phyloP scores from a whole-genome alignment of 2,329 filamentous ascomycete genomes.

The Sporothrix schenckii region DNA sequence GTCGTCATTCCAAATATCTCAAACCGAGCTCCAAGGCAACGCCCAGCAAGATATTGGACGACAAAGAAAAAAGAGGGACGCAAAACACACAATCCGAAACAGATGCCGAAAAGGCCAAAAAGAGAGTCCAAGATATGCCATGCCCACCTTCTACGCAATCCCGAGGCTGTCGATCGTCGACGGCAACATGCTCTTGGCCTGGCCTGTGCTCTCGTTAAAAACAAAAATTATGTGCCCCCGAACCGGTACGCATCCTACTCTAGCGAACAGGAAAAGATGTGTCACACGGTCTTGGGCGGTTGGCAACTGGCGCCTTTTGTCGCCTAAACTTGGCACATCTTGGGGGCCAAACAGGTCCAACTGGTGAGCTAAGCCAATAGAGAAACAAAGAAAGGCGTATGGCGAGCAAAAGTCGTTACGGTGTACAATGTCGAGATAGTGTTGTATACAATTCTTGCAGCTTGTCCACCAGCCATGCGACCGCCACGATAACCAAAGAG shows the following conservation, averaged over 20 bases:
- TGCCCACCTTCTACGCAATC: background rate
- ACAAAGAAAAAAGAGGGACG: background rate
- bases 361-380: too few species aligned
- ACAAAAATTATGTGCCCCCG: background rate
- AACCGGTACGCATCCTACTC: background rate
- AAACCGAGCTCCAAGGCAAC: background rate
- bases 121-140: slow-evolving; percentile 1
- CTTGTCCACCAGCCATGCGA: background rate
- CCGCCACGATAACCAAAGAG: slow-evolving; percentile 12
- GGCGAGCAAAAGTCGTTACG: background rate
- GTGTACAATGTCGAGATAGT: background rate
- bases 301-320: background rate
- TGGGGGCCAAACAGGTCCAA: background rate
- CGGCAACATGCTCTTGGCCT: background rate
- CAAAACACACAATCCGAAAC: background rate
- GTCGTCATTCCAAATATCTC: too few species aligned
- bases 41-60: background rate
- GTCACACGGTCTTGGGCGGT: background rate
- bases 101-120: slow-evolving; percentile 5
- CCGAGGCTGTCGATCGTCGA: slow-evolving; percentile 6
- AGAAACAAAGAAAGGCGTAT: background rate
- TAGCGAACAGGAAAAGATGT: background rate
- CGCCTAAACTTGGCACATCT: background rate
- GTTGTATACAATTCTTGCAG: background rate
- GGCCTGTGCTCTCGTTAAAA: slow-evolving; percentile 20